phyloP scores from a whole-genome alignment of 805 yeast species.

The Yamadazyma philogaea region DNA sequence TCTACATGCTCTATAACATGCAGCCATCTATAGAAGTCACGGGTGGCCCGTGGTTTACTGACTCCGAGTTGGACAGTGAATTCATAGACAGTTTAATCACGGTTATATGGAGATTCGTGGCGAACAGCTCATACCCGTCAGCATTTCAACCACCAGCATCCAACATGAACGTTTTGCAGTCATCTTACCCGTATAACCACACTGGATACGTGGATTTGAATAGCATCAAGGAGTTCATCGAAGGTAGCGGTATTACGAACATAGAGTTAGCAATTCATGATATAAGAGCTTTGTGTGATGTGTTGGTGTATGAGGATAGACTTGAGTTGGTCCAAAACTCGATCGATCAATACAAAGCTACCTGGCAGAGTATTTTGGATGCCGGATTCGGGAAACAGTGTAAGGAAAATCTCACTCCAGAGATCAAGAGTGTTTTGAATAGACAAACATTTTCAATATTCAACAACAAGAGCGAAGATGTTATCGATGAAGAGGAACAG shows the following conservation, averaged over 20 bases:
- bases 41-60: slow-evolving; percentile 99
- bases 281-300: slow-evolving; percentile 81
- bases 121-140: slow-evolving; percentile 71
- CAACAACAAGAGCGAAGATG: slow-evolving; percentile 13
- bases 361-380: slow-evolving; percentile 78
- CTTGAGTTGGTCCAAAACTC: slow-evolving; percentile 57
- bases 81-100: slow-evolving; percentile 81
- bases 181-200: slow-evolving; percentile 55
- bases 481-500: slow-evolving; percentile 17
- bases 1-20: slow-evolving; percentile 89
- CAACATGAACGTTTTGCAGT: slow-evolving; percentile 40
- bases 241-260: slow-evolving; percentile 67
- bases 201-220: slow-evolving; percentile 67
- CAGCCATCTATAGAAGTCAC: slow-evolving; percentile 96
- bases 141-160: slow-evolving; percentile 50
- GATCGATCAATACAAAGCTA: slow-evolving; percentile 68
- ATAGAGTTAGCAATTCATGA: slow-evolving; percentile 75
- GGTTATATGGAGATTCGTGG: slow-evolving; percentile 84
- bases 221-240: slow-evolving; percentile 72
- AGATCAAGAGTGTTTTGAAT: slow-evolving; percentile 1
- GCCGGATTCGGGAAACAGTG: slow-evolving; percentile 49
- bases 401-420: slow-evolving; percentile 4
- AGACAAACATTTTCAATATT: slow-evolving; percentile 14
- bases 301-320: slow-evolving; percentile 81
- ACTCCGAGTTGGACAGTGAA: slow-evolving; percentile 89